Conservation (phyloP, 129 eudicot species). For the Escallonia rubra region DNA sequence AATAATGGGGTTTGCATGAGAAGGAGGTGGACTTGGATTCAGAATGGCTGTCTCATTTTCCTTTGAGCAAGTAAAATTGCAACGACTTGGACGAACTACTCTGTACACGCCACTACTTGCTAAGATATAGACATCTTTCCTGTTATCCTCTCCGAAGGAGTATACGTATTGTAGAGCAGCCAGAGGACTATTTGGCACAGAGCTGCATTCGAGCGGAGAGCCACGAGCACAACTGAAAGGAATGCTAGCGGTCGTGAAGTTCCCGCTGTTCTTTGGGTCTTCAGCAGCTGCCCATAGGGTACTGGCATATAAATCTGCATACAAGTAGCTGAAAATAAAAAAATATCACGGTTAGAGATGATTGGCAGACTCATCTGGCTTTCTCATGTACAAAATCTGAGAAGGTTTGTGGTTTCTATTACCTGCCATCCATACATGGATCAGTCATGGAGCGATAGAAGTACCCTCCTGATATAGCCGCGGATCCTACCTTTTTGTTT, state of each 20-base stretch:
- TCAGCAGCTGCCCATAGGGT: slow-evolving; percentile 74
- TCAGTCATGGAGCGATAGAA: slow-evolving; percentile 79
- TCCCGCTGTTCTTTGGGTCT: slow-evolving; percentile 69
- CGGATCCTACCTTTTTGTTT: slow-evolving; percentile 70
- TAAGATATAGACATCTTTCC: slow-evolving; percentile 50
- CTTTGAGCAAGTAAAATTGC: slow-evolving; percentile 69
- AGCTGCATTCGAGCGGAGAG: slow-evolving; percentile 57
- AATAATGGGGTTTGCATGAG: slow-evolving; percentile 19
- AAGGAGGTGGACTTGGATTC: slow-evolving; percentile 31
- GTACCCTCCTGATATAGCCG: slow-evolving; percentile 78
- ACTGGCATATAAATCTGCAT: slow-evolving; percentile 70
- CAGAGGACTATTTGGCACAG: slow-evolving; percentile 52
- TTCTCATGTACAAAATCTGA: not conserved
- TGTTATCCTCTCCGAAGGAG: slow-evolving; percentile 78
- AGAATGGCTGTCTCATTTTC: slow-evolving; percentile 32
- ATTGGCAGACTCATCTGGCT: too few relatives aligned
- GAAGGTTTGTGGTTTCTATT: not conserved
- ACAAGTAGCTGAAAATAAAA: slow-evolving; percentile 54
- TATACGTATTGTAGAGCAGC: slow-evolving; percentile 63
- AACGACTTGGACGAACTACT: slow-evolving; percentile 84
- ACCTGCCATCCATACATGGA: slow-evolving; percentile 92
- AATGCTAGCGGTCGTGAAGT: slow-evolving; percentile 44
- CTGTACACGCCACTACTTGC: slow-evolving; percentile 70
- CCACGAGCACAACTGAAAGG: slow-evolving; percentile 73
- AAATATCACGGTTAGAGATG: slow-evolving; percentile 4